phyloP scores from a whole-genome alignment of 163 green algal species.

The Chlamydomonas reinhardtii region DNA sequence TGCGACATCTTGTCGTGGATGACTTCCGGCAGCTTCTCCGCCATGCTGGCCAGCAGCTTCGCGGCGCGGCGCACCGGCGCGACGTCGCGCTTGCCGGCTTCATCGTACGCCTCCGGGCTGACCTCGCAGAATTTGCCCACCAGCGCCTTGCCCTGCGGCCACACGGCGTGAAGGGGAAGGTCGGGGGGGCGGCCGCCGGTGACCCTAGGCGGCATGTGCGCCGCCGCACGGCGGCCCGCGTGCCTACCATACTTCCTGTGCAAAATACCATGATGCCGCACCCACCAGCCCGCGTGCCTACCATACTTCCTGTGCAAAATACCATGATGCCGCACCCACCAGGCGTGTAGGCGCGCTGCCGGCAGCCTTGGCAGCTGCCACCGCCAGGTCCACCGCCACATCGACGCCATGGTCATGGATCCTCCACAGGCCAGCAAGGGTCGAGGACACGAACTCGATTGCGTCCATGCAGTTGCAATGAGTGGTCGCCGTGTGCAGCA shows the following conservation, averaged over 20 bases:
- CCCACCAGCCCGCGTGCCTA: too few species aligned
- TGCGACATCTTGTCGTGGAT: neutral
- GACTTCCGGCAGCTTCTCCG: neutral
- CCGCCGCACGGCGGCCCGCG: too few species aligned
- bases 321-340: too few species aligned
- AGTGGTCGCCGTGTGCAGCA: neutral
- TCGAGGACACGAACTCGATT: neutral
- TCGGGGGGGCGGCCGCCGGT: too few species aligned
- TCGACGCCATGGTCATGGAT: neutral
- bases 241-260: too few species aligned
- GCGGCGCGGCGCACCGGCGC: neutral
- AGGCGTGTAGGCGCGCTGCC: neutral
- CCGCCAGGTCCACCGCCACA: neutral
- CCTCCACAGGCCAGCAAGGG: neutral
- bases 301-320: too few species aligned
- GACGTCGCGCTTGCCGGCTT: neutral
- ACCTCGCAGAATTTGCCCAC: slow-evolving; percentile 13
- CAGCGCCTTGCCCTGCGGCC: neutral
- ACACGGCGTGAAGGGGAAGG: neutral
- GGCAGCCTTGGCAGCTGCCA: neutral
- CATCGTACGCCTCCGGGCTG: slow-evolving; percentile 17
- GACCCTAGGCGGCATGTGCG: too few species aligned
- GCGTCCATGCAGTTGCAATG: slow-evolving; percentile 1
- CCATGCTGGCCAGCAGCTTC: slow-evolving; percentile 20
- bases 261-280: too few species aligned